These are phyloP conservation scores for Phytopythium kandeliae DNA, from an alignment of 352 stramenopile species.

Conservation along the genomic window DNA sequence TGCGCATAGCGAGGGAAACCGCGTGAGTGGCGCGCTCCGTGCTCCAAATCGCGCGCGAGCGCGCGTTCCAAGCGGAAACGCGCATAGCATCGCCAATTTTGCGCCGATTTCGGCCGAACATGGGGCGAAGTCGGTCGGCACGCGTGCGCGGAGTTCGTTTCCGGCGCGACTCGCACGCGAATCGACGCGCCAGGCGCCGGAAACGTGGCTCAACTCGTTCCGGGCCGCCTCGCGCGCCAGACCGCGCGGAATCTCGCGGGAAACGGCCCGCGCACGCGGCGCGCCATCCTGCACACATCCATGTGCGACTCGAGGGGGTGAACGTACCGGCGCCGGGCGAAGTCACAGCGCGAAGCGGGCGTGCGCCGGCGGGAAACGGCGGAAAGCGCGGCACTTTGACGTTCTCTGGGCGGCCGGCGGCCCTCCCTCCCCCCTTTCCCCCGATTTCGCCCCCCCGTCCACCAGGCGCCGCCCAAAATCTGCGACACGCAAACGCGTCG, in stretches of 20 bases:
- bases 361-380: slow-evolving; percentile 19
- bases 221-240: slow-evolving; percentile 15
- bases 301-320: not conserved
- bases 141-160: not conserved
- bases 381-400: slow-evolving; percentile 31
- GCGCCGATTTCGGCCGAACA: slow-evolving; percentile 8
- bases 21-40: not conserved
- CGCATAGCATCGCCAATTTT: slow-evolving; percentile 16
- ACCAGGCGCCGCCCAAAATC: too few species aligned
- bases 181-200: slow-evolving; percentile 4
- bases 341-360: slow-evolving; percentile 16
- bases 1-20: not conserved
- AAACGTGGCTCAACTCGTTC: slow-evolving; percentile 1
- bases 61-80: not conserved
- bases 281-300: not conserved
- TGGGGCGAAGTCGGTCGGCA: slow-evolving; percentile 8
- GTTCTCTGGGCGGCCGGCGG: slow-evolving; percentile 22
- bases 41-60: not conserved
- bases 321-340: slow-evolving; percentile 28
- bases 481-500: too few species aligned
- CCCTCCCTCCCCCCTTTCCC: not conserved
- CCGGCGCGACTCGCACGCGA: not conserved
- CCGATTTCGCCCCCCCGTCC: not conserved
- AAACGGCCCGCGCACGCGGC: not conserved
- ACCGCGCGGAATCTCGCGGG: slow-evolving; percentile 4